Evolutionary conservation across 306 rosid species (phyloP).

Genomic region (Macrotyloma uniflorum): DNA sequence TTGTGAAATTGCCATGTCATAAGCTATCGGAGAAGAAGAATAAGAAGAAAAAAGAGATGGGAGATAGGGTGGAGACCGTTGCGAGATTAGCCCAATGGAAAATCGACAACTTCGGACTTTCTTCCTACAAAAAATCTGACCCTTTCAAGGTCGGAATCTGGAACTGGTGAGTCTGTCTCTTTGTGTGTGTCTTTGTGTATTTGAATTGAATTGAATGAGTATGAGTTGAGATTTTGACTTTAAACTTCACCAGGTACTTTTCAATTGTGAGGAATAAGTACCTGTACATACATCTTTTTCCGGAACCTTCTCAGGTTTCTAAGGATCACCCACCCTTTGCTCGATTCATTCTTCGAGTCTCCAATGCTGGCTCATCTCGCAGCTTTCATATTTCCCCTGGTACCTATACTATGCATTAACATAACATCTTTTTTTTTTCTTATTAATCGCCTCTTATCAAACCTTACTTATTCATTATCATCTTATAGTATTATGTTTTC

Average conservation of each 20-base stretch:
- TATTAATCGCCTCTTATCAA: neutral
- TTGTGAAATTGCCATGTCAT: neutral
- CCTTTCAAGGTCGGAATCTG: slow-evolving; percentile 88
- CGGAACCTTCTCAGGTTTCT: slow-evolving; percentile 68
- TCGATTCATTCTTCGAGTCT: slow-evolving; percentile 71
- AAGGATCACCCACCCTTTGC: slow-evolving; percentile 84
- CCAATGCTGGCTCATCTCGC: slow-evolving; percentile 60
- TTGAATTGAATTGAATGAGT: neutral
- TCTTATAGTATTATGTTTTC: neutral
- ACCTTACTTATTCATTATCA: neutral
- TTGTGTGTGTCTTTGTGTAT: neutral
- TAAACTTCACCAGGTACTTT: slow-evolving; percentile 44
- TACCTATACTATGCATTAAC: neutral
- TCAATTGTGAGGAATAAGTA: slow-evolving; percentile 69
- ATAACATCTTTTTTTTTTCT: neutral
- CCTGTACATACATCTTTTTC: slow-evolving; percentile 74
- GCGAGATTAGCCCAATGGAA: slow-evolving; percentile 86
- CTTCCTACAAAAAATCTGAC: slow-evolving; percentile 68
- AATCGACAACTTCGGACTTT: slow-evolving; percentile 75
- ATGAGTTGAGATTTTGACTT: neutral
- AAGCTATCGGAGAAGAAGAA: neutral
- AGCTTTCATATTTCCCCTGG: slow-evolving; percentile 62
- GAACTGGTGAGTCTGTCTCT: slow-evolving; percentile 61
- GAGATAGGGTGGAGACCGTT: slow-evolving; percentile 68
- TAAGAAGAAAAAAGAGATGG: slow-evolving; percentile 40